Conservation (phyloP, 345 rosid genomes). For the Camelina sativa region DNA sequence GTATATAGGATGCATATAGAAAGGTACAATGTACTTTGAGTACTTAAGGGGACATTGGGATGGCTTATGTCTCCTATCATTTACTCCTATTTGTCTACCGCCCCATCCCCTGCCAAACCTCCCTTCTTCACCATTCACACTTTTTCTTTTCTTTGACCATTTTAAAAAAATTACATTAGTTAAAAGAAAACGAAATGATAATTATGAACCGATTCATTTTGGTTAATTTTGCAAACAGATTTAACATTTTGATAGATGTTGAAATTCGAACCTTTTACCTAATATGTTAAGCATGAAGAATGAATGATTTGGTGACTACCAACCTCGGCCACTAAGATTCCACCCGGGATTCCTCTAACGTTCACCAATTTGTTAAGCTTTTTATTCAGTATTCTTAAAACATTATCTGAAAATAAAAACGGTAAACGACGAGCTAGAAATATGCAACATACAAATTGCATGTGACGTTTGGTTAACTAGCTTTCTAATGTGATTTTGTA, state of each 20-base stretch:
- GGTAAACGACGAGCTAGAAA: constrained; percentile 44
- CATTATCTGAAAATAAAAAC: constrained; percentile 26
- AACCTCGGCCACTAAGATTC: constrained; percentile 20
- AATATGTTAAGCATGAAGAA: constrained; percentile 36
- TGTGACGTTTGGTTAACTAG: constrained; percentile 37
- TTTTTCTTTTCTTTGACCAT: constrained; percentile 6
- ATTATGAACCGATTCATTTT: background rate
- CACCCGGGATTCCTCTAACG: constrained; percentile 8
- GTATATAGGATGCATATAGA: constrained; percentile 21
- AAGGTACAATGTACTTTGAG: constrained; percentile 49
- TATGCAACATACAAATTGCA: constrained; percentile 45
- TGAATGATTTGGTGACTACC: constrained; percentile 28
- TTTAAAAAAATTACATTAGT: background rate
- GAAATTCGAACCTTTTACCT: constrained; percentile 41
- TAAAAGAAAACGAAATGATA: background rate
- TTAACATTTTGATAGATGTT: background rate
- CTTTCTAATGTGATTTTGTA: constrained; percentile 23
- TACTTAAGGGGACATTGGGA: constrained; percentile 42
- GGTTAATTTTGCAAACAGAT: background rate
- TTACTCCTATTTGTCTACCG: constrained; percentile 42
- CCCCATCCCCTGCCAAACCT: constrained; percentile 51
- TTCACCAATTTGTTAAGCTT: constrained; percentile 29
- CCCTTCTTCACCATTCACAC: constrained; percentile 43
- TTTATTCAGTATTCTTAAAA: constrained; percentile 10
- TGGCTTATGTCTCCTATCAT: constrained; percentile 46